phyloP scores from a whole-genome alignment of 2,329 filamentous ascomycete species.

The Ploettnerulaceae sp. region DNA sequence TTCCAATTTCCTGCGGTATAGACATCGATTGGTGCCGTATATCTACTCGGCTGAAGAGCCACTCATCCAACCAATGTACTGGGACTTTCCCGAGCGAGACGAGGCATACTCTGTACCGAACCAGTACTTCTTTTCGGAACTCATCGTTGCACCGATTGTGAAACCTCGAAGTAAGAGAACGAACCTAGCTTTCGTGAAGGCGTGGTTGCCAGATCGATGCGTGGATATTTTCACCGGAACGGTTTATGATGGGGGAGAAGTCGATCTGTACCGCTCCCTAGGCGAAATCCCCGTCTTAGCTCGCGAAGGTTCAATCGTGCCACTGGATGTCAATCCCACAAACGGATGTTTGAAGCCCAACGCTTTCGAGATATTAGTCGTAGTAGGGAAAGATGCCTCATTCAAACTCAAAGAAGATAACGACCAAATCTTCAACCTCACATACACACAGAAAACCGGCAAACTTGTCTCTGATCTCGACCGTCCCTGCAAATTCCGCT shows the following conservation, averaged over 20 bases:
- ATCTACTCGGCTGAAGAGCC: conserved; percentile 56
- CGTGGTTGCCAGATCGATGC: conserved; percentile 52
- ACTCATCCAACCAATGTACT: conserved; percentile 58
- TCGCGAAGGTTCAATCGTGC: conserved; percentile 52
- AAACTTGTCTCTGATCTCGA: conserved; percentile 6
- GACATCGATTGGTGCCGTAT: conserved; percentile 57
- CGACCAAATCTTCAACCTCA: conserved; percentile 1
- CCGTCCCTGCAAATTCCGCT: conserved; percentile 12
- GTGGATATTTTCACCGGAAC: conserved; percentile 55
- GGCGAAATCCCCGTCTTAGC: conserved; percentile 49
- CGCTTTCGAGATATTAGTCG: conserved; percentile 8
- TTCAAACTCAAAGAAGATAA: conserved; percentile 5
- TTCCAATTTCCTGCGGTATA: conserved; percentile 45
- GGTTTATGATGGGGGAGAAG: conserved; percentile 51
- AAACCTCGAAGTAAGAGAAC: conserved; percentile 44
- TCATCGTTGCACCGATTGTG: conserved; percentile 54
- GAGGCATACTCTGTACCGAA: conserved; percentile 53
- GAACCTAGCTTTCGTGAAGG: conserved; percentile 43
- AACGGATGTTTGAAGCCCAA: conserved; percentile 10
- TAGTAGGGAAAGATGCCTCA: conserved; percentile 6
- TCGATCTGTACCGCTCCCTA: conserved; percentile 48
- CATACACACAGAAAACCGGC: conserved; percentile 1
- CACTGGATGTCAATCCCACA: conserved; percentile 26
- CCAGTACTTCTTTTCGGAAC: conserved; percentile 53
- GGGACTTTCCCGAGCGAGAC: conserved; percentile 47